These are phyloP conservation scores for Acrocalymma vagum DNA, from an alignment of 2,329 filamentous ascomycete genomes.

Conservation along the genomic window DNA sequence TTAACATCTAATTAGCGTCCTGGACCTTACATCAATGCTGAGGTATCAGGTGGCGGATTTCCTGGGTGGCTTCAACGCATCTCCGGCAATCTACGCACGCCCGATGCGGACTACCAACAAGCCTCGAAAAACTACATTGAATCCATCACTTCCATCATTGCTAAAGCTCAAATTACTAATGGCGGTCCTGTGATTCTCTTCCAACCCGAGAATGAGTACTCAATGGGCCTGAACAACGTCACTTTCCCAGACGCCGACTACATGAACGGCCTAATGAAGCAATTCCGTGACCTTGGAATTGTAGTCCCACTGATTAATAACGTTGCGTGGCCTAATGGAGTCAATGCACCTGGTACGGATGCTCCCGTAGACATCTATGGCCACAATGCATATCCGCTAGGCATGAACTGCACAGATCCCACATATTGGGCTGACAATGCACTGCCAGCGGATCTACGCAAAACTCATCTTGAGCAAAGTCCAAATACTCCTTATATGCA, in stretches of 20 bases:
- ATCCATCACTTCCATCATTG: constrained; percentile 71
- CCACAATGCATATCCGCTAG: constrained; percentile 69
- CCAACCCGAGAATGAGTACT: constrained; percentile 84
- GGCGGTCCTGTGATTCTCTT: constrained; percentile 79
- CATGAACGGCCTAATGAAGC: constrained; percentile 73
- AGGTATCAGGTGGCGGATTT: constrained; percentile 77
- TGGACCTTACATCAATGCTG: constrained; percentile 79
- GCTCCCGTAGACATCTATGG: constrained; percentile 70
- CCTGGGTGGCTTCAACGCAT: constrained; percentile 78
- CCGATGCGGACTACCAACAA: constrained; percentile 66
- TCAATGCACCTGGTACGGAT: constrained; percentile 67
- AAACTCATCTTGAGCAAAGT: constrained; percentile 65
- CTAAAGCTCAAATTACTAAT: constrained; percentile 79
- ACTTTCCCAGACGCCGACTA: constrained; percentile 71
- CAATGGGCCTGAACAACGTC: constrained; percentile 54
- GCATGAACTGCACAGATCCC: constrained; percentile 67
- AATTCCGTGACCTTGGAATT: constrained; percentile 71
- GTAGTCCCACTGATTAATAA: constrained; percentile 78
- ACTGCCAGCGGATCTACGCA: constrained; percentile 64
- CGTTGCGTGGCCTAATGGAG: constrained; percentile 66
- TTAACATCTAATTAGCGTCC: constrained; percentile 45
- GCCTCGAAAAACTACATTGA: constrained; percentile 66
- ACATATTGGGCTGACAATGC: constrained; percentile 64
- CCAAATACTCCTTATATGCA: constrained; percentile 71
- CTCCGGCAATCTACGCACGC: constrained; percentile 68